Percentiles rank a stretch among this genome's conserved stretches.
phyloP scores from a whole-genome alignment of 2,329 filamentous ascomycete species.

The Claviceps sp. region DNA sequence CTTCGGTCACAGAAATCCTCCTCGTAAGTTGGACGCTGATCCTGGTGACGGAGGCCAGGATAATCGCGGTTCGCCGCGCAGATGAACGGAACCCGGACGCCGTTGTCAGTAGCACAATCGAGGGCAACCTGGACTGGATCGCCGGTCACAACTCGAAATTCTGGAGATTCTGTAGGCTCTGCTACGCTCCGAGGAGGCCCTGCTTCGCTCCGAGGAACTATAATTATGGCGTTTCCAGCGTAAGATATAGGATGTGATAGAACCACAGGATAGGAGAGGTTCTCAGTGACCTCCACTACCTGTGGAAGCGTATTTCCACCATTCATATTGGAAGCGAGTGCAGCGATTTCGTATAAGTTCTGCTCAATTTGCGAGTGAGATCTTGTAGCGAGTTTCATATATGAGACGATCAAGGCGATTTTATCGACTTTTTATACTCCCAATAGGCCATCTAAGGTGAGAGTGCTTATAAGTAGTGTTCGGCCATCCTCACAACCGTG shows the following conservation, averaged over 20 bases:
- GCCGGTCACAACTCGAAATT: slow-evolving; percentile 37
- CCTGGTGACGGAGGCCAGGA: slow-evolving; percentile 71
- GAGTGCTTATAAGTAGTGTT: too few relatives aligned
- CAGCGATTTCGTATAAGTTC: neutral
- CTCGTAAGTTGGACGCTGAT: slow-evolving; percentile 33
- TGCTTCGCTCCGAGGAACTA: slow-evolving; percentile 28
- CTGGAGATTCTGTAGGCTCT: slow-evolving; percentile 24
- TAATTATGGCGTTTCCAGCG: slow-evolving; percentile 26
- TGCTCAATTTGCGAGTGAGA: neutral
- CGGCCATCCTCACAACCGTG: slow-evolving; percentile 11
- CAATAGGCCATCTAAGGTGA: neutral
- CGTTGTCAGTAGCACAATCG: slow-evolving; percentile 35
- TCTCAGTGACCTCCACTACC: slow-evolving; percentile 58
- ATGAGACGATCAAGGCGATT: slow-evolving; percentile 5
- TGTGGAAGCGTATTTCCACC: slow-evolving; percentile 29
- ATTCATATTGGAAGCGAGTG: neutral
- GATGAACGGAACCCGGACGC: slow-evolving; percentile 47
- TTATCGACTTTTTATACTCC: slow-evolving; percentile 3
- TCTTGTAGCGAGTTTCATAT: slow-evolving; percentile 5
- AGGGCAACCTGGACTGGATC: slow-evolving; percentile 50
- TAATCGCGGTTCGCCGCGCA: slow-evolving; percentile 65
- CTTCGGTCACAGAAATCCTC: slow-evolving; percentile 64
- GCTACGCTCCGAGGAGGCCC: slow-evolving; percentile 24
- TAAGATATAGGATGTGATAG: slow-evolving; percentile 46
- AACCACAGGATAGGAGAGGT: slow-evolving; percentile 52